Conservation (phyloP, 2,329 filamentous ascomycete genomes). For the Talaromyces sp. region DNA sequence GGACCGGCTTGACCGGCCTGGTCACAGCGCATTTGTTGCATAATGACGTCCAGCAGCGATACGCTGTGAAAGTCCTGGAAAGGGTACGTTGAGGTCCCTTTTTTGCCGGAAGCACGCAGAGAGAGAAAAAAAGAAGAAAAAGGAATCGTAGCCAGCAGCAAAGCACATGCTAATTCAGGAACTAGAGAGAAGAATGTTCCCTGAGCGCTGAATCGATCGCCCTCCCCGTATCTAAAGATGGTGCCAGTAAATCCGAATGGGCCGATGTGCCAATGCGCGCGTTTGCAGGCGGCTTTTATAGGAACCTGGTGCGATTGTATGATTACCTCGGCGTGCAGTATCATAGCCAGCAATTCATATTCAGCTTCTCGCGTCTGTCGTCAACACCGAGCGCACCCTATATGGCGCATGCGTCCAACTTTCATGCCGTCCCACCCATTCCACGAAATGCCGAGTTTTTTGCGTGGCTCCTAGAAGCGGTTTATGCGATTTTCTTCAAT, state of each 20-base stretch:
- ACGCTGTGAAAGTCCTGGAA: slow-evolving; percentile 42
- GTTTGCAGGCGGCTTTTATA: slow-evolving; percentile 50
- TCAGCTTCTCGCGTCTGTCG: neutral
- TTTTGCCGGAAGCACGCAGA: neutral
- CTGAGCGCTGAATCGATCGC: slow-evolving; percentile 11
- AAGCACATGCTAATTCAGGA: neutral
- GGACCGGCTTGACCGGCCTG: slow-evolving; percentile 48
- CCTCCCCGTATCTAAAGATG: slow-evolving; percentile 8
- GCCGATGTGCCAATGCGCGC: slow-evolving; percentile 49
- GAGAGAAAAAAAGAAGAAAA: neutral
- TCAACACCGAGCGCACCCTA: slow-evolving; percentile 37
- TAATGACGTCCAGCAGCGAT: slow-evolving; percentile 35
- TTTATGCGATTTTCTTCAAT: slow-evolving; percentile 46
- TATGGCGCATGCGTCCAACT: slow-evolving; percentile 45
- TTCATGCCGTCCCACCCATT: slow-evolving; percentile 45
- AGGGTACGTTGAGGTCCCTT: slow-evolving; percentile 24
- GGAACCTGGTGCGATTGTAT: slow-evolving; percentile 53
- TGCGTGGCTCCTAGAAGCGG: slow-evolving; percentile 39
- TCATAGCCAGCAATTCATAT: slow-evolving; percentile 49
- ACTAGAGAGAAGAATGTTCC: slow-evolving; percentile 1
- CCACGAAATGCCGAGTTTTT: slow-evolving; percentile 29
- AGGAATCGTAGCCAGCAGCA: neutral
- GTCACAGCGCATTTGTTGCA: slow-evolving; percentile 41
- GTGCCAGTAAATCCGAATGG: neutral
- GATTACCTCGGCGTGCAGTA: slow-evolving; percentile 48